Evolutionary conservation across 2,329 filamentous ascomycete species (phyloP).

Genomic region (Aspergillus neoniger): DNA sequence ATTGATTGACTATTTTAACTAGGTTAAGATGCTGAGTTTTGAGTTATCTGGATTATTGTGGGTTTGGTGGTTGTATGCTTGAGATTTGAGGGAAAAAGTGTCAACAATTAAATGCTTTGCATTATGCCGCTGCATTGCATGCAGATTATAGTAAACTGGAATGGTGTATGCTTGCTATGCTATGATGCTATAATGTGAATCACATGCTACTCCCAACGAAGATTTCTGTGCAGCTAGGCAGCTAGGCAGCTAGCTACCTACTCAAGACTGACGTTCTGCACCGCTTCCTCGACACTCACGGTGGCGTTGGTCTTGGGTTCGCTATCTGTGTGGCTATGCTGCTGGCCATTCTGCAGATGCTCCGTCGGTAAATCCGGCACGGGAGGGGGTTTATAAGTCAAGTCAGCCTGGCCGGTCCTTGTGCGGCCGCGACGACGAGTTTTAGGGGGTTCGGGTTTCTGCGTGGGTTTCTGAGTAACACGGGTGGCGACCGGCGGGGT

Average conservation of each 20-base stretch:
- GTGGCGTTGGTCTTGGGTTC: conserved; percentile 1
- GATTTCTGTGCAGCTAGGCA: no score
- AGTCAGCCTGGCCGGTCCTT: conserved; percentile 30
- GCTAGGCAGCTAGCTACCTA: neutral
- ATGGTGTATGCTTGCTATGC: no score
- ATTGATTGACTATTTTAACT: no score
- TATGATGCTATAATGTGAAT: no score
- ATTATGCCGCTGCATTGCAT: no score
- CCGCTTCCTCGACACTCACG: conserved; percentile 37
- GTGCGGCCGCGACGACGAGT: conserved; percentile 44
- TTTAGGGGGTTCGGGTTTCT: conserved; percentile 43
- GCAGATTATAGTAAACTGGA: no score
- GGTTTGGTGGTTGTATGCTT: no score
- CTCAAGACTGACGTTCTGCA: conserved; percentile 34
- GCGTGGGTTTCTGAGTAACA: conserved; percentile 27
- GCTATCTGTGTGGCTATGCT: neutral
- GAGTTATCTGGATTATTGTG: no score
- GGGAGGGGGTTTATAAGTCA: conserved; percentile 22
- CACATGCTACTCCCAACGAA: neutral
- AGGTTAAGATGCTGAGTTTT: no score
- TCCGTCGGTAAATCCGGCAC: conserved; percentile 14
- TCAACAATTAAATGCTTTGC: no score
- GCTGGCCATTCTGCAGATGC: neutral
- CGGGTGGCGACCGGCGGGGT: neutral
- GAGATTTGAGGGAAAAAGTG: no score